Conservation (phyloP, 2,329 filamentous ascomycete genomes). For the Biscogniauxia sp. region DNA sequence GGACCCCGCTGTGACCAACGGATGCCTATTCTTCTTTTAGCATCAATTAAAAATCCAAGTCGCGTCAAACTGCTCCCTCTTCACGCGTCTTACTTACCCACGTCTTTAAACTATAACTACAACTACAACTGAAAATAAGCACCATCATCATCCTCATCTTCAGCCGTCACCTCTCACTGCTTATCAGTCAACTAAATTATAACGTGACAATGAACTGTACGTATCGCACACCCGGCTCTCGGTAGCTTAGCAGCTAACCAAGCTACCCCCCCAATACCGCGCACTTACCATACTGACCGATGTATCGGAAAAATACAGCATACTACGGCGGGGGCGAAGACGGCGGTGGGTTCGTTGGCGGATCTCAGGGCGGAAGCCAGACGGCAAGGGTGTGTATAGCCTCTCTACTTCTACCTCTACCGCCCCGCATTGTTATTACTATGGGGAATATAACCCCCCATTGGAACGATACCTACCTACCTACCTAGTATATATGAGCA, state of each 20-base stretch:
- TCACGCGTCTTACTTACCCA: slow-evolving; percentile 22
- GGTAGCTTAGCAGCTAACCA: too few relatives aligned
- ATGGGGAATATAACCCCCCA: too few relatives aligned
- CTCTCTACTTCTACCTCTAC: not conserved
- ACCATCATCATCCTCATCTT: not conserved
- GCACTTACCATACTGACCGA: slow-evolving; percentile 7
- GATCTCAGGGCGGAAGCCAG: slow-evolving; percentile 60
- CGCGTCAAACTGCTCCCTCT: slow-evolving; percentile 22
- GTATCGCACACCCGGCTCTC: not conserved
- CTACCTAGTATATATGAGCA: too few relatives aligned
- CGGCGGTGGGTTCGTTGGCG: slow-evolving; percentile 61
- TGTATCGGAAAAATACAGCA: slow-evolving; percentile 36
- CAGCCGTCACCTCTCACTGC: too few relatives aligned
- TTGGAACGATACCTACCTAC: too few relatives aligned
- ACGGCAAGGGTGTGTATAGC: slow-evolving; percentile 26
- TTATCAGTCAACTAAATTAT: not conserved
- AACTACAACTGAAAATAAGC: too few relatives aligned
- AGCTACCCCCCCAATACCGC: too few relatives aligned
- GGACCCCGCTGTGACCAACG: slow-evolving; percentile 1
- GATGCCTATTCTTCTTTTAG: not conserved
- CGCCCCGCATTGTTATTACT: too few relatives aligned
- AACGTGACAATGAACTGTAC: slow-evolving; percentile 16
- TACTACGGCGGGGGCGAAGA: slow-evolving; percentile 57
- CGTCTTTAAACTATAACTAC: too few relatives aligned
- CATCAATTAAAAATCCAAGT: slow-evolving; percentile 21